These are phyloP conservation scores for Rosa rugosa DNA, from an alignment of 306 rosid genomes.

Conservation along the genomic window DNA sequence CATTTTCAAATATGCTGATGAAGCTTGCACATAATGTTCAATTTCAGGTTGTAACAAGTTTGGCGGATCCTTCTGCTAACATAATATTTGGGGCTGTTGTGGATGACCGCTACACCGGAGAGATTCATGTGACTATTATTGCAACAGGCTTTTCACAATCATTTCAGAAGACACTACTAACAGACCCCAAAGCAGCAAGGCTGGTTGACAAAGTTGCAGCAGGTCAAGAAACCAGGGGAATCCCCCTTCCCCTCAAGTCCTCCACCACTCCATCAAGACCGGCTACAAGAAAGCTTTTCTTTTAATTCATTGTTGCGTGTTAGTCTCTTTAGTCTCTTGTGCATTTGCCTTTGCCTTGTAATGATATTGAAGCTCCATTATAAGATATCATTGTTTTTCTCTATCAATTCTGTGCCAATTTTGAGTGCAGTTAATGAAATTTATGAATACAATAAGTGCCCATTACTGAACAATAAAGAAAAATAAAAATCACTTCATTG, in stretches of 20 bases:
- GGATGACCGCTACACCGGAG: slow-evolving; percentile 92
- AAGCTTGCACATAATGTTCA: slow-evolving; percentile 9
- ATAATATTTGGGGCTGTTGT: slow-evolving; percentile 94
- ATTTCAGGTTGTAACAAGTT: slow-evolving; percentile 86
- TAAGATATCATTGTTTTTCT: slow-evolving; percentile 18
- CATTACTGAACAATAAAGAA: neutral
- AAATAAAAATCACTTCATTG: neutral
- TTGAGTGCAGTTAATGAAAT: neutral
- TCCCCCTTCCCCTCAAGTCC: slow-evolving; percentile 47
- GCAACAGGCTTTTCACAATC: slow-evolving; percentile 97
- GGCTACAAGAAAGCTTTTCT: slow-evolving; percentile 67
- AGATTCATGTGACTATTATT: slow-evolving; percentile 86
- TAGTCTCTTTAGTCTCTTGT: slow-evolving; percentile 9
- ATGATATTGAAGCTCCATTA: slow-evolving; percentile 44
- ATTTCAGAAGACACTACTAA: slow-evolving; percentile 75
- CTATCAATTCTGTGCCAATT: neutral
- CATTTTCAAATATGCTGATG: slow-evolving; percentile 3
- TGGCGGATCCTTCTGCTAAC: slow-evolving; percentile 97
- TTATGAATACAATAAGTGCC: neutral
- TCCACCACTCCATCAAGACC: slow-evolving; percentile 53
- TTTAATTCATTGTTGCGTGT: slow-evolving; percentile 28
- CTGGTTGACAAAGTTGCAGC: slow-evolving; percentile 57
- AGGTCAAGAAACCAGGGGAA: slow-evolving; percentile 64
- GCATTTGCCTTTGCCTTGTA: slow-evolving; percentile 29
- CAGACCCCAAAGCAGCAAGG: slow-evolving; percentile 87